A percentile compares a stretch with the other conserved stretches of the same genome.
phyloP scores from a whole-genome alignment of 176 grass and related monocot species.

The Phragmites australis region DNA sequence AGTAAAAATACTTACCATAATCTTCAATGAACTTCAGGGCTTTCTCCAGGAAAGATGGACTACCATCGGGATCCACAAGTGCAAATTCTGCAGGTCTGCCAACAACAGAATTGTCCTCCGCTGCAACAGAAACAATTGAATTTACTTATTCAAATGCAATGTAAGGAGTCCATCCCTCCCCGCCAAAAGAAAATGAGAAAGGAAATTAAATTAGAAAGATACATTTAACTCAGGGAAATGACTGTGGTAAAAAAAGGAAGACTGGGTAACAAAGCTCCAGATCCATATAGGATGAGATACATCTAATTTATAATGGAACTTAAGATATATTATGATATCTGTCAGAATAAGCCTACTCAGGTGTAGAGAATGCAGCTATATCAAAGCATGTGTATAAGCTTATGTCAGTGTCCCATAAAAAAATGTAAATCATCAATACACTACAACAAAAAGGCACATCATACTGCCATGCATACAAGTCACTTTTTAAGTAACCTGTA shows the following conservation, averaged over 20 bases:
- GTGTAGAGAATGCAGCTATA: background rate
- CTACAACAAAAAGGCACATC: background rate
- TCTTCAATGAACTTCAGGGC: conserved; percentile 93
- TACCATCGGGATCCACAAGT: conserved; percentile 80
- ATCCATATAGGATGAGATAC: background rate
- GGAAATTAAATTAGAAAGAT: conserved; percentile 10
- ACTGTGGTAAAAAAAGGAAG: background rate
- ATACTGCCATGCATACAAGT: background rate
- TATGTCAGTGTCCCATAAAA: background rate
- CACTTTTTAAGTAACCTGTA: background rate
- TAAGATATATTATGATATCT: conserved; percentile 13
- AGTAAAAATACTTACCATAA: conserved; percentile 60
- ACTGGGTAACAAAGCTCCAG: background rate
- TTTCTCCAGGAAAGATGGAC: conserved; percentile 92
- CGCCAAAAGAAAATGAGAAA: background rate
- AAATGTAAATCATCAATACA: conserved; percentile 3
- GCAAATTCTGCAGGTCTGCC: conserved; percentile 70
- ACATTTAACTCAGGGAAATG: conserved; percentile 12
- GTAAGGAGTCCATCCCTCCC: conserved; percentile 11
- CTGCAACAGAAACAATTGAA: conserved; percentile 49
- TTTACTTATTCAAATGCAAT: conserved; percentile 30
- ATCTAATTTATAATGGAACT: background rate
- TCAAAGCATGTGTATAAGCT: conserved; percentile 8
- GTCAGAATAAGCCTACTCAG: background rate
- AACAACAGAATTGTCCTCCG: conserved; percentile 67